Percentiles rank a stretch among this genome's conserved stretches.
Conservation (phyloP, 306 rosid genomes). For the Dryas octopetala region DNA sequence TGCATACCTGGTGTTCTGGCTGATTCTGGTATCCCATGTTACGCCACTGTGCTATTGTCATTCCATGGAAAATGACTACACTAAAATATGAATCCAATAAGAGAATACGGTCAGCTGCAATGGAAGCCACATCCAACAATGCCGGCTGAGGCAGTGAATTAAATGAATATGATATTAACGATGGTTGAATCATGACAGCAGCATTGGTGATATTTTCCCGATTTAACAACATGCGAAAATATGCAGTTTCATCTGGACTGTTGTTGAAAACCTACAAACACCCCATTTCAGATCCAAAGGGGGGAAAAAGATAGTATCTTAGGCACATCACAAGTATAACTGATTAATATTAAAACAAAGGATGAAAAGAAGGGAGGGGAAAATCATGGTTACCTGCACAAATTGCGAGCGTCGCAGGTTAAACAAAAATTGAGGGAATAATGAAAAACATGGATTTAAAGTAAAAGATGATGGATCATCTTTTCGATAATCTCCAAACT, state of each 20-base stretch:
- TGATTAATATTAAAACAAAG: conserved; percentile 7
- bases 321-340: not conserved
- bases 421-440: conserved; percentile 95
- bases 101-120: conserved; percentile 84
- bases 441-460: conserved; percentile 76
- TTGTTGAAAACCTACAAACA: conserved; percentile 89
- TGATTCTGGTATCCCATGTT: conserved; percentile 93
- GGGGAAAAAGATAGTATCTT: not conserved
- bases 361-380: conserved; percentile 1
- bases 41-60: conserved; percentile 99
- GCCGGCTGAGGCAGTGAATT: conserved; percentile 89
- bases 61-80: conserved; percentile 92
- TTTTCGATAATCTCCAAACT: conserved; percentile 96
- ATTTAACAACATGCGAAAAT: conserved; percentile 86
- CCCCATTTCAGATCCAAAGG: conserved; percentile 18
- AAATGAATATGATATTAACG: conserved; percentile 83
- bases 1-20: conserved; percentile 73
- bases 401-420: conserved; percentile 93
- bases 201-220: conserved; percentile 90
- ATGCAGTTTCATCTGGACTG: conserved; percentile 99
- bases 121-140: conserved; percentile 89
- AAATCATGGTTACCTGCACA: conserved; percentile 71
- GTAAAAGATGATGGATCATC: conserved; percentile 94
- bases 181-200: conserved; percentile 98
- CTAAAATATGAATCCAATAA: conserved; percentile 90